Percentiles rank a stretch among this genome's conserved stretches.
These are phyloP conservation scores for Westerdykella sp. DNA, from an alignment of 2,329 filamentous ascomycete species.

Conservation along the genomic window DNA sequence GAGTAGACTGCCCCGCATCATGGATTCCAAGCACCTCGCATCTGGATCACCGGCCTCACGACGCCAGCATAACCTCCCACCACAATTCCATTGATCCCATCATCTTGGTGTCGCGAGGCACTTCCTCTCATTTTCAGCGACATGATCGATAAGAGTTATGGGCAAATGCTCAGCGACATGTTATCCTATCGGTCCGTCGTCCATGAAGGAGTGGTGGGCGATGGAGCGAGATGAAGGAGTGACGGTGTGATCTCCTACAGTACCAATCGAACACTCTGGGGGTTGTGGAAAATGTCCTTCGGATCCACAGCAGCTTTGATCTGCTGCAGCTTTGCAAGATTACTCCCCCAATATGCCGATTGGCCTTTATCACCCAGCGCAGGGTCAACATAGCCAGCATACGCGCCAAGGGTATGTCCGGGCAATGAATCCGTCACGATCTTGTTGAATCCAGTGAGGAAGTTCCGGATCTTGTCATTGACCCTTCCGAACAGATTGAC, in stretches of 20 bases:
- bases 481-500: slow-evolving; percentile 28
- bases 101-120: no score
- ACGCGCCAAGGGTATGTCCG: slow-evolving; percentile 39
- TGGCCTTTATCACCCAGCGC: slow-evolving; percentile 40
- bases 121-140: no score
- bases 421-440: slow-evolving; percentile 27
- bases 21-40: no score
- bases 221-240: no score
- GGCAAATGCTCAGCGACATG: no score
- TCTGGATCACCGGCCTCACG: no score
- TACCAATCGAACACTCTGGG: slow-evolving; percentile 28
- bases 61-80: no score
- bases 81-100: no score
- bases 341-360: slow-evolving; percentile 43
- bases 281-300: slow-evolving; percentile 33
- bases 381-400: slow-evolving; percentile 50
- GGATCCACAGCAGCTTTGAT: slow-evolving; percentile 40
- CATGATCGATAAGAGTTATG: no score
- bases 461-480: slow-evolving; percentile 32
- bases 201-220: no score
- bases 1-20: no score
- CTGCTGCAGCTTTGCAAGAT: slow-evolving; percentile 28
- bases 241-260: slow-evolving; percentile 1
- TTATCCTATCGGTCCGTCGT: no score
- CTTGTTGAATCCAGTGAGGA: slow-evolving; percentile 39